A percentile compares a stretch with the other conserved stretches of the same genome.
Conservation (phyloP, 305 asterid genomes). For the Lippia alba region DNA sequence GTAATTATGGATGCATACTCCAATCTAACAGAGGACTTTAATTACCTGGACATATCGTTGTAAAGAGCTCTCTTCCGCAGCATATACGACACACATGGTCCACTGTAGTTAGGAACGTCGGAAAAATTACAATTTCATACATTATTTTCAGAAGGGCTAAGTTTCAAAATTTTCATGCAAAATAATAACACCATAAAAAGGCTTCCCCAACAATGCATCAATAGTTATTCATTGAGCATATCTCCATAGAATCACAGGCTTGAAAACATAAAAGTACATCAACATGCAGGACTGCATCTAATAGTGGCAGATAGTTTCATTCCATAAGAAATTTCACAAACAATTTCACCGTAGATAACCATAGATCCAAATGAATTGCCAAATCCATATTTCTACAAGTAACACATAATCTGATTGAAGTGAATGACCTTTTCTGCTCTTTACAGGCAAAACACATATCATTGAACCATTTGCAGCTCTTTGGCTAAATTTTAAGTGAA, state of each 20-base stretch:
- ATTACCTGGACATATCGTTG: slow-evolving; percentile 96
- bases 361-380: neutral
- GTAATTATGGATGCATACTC: slow-evolving; percentile 6
- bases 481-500: slow-evolving; percentile 5
- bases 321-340: slow-evolving; percentile 10
- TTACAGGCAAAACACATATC: slow-evolving; percentile 2
- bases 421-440: neutral
- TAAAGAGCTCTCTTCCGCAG: slow-evolving; percentile 96
- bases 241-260: neutral
- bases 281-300: slow-evolving; percentile 2
- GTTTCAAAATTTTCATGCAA: neutral
- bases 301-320: neutral
- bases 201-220: neutral
- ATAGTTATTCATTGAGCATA: neutral
- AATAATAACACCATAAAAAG: neutral
- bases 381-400: slow-evolving; percentile 8
- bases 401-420: neutral
- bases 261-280: slow-evolving; percentile 22
- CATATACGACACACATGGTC: slow-evolving; percentile 94
- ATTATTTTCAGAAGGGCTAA: slow-evolving; percentile 1
- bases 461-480: slow-evolving; percentile 5
- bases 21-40: slow-evolving; percentile 24
- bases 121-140: slow-evolving; percentile 18
- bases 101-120: slow-evolving; percentile 59
- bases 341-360: neutral